These are phyloP conservation scores for Kipferlia bialata DNA, from an alignment of 78 protist genomes.

Conservation along the genomic window DNA sequence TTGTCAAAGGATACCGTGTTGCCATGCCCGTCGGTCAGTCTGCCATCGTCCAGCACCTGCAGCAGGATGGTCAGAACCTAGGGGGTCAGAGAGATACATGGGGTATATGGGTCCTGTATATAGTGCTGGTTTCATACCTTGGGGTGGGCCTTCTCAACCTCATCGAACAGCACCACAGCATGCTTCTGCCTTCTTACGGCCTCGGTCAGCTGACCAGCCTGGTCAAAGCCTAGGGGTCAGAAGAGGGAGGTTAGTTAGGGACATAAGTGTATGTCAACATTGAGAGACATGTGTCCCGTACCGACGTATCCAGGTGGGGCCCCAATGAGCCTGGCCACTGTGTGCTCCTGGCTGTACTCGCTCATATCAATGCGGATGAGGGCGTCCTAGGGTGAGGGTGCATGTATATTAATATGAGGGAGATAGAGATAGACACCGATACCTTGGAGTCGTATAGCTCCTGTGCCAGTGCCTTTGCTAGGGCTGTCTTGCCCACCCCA, in stretches of 20 bases:
- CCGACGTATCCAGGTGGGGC: slow-evolving; percentile 98
- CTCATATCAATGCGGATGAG: slow-evolving; percentile 80
- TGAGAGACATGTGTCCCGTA: no score
- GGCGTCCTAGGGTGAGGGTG: no score
- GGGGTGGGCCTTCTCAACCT: slow-evolving; percentile 86
- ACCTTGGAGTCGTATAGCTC: slow-evolving; percentile 78
- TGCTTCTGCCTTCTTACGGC: slow-evolving; percentile 88
- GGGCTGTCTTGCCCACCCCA: slow-evolving; percentile 90
- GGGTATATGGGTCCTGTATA: neutral
- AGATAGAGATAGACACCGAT: neutral
- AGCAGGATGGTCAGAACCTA: slow-evolving; percentile 60
- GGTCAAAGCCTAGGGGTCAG: no score
- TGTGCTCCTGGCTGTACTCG: slow-evolving; percentile 86
- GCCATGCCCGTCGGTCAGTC: slow-evolving; percentile 89
- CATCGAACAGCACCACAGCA: slow-evolving; percentile 89
- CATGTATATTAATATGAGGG: neutral
- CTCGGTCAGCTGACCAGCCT: slow-evolving; percentile 96
- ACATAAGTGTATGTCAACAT: no score
- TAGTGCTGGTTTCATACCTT: slow-evolving; percentile 43
- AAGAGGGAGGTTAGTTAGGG: no score
- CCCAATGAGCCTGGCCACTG: slow-evolving; percentile 86
- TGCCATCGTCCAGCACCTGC: slow-evolving; percentile 93
- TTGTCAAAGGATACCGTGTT: slow-evolving; percentile 78
- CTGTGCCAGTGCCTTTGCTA: slow-evolving; percentile 80
- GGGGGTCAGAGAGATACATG: neutral